Evolutionary conservation across 2,329 filamentous ascomycete species (phyloP).

Genomic region (Beauveria brongniartii): DNA sequence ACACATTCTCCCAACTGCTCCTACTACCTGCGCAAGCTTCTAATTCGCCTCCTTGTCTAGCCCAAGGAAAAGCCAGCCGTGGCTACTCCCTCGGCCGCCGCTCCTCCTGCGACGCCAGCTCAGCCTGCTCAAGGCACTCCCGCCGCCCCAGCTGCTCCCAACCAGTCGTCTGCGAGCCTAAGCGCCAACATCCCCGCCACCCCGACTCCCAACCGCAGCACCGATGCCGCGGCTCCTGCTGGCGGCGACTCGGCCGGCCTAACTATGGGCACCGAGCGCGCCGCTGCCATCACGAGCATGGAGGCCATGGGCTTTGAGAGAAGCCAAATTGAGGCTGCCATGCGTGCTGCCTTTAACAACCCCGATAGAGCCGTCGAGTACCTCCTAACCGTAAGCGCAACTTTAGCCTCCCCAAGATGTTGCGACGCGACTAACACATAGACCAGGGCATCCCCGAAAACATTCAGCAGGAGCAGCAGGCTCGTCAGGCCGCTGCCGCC

Average conservation of each 20-base stretch:
- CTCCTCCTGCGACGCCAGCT: conserved; percentile 50
- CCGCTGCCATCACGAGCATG: conserved; percentile 82
- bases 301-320: conserved; percentile 94
- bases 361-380: conserved; percentile 97
- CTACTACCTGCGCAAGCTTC: neutral
- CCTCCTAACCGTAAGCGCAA: conserved; percentile 63
- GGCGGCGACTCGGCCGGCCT: conserved; percentile 50
- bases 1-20: conserved; percentile 14
- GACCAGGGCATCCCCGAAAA: conserved; percentile 81
- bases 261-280: conserved; percentile 74
- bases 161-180: conserved; percentile 31
- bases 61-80: conserved; percentile 59
- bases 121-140: conserved; percentile 52
- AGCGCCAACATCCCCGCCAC: conserved; percentile 40
- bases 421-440: neutral
- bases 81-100: conserved; percentile 49
- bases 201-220: conserved; percentile 36
- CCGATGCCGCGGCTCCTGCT: conserved; percentile 45
- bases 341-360: conserved; percentile 96
- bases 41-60: conserved; percentile 19
- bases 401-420: neutral
- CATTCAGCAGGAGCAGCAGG: conserved; percentile 62
- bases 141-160: conserved; percentile 38
- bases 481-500: conserved; percentile 34
- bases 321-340: conserved; percentile 80